Conservation (phyloP, 2,329 filamentous ascomycete species). For the Ascochyta rabiei region DNA sequence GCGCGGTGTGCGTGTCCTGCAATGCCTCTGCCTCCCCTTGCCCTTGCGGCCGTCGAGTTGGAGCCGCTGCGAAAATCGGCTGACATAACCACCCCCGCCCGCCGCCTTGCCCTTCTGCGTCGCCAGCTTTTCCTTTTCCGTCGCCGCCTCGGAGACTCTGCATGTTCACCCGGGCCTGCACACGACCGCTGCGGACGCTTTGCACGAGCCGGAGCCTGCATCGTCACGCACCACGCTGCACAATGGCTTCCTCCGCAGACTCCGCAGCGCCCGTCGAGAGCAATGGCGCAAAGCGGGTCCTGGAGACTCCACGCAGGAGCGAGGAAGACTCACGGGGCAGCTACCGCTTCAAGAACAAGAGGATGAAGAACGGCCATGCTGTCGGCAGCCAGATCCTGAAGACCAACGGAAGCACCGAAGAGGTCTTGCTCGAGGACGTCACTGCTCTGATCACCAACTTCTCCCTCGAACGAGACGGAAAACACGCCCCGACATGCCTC, state of each 20-base stretch:
- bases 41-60: background rate
- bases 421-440: constrained; percentile 56
- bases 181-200: constrained; percentile 36
- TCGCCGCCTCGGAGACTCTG: constrained; percentile 13
- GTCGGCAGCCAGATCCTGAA: constrained; percentile 44
- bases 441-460: constrained; percentile 50
- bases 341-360: constrained; percentile 54
- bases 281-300: constrained; percentile 43
- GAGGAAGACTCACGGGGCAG: constrained; percentile 44
- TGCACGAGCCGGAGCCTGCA: constrained; percentile 20
- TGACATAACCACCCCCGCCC: constrained; percentile 38
- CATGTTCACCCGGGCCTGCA: constrained; percentile 31
- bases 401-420: constrained; percentile 56
- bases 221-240: constrained; percentile 23
- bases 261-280: constrained; percentile 39
- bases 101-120: constrained; percentile 27
- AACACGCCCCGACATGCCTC: constrained; percentile 43
- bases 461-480: constrained; percentile 29
- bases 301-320: constrained; percentile 40
- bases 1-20: constrained; percentile 11
- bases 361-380: constrained; percentile 52
- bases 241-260: constrained; percentile 43
- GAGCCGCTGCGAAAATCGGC: constrained; percentile 22
- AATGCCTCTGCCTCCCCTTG: background rate
- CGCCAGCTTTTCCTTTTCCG: constrained; percentile 34